Evolutionary conservation across 257 asterid genomes (phyloP).

Genomic region (Linderniella brevidens): DNA sequence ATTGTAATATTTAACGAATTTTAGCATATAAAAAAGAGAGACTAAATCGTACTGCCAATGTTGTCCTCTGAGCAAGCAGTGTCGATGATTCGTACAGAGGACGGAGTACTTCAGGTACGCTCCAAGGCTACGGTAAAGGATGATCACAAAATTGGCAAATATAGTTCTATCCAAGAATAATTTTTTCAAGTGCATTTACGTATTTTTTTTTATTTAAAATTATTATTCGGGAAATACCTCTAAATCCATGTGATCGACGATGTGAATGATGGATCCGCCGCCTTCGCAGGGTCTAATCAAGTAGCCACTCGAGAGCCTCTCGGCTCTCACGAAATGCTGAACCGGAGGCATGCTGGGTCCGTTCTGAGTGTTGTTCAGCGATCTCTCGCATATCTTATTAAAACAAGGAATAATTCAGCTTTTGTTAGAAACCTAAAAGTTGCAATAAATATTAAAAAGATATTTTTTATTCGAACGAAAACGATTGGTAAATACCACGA

Average conservation of each 20-base stretch:
- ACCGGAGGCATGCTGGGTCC: constrained; percentile 95
- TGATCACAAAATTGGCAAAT: not conserved
- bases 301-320: constrained; percentile 88
- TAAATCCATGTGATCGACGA: constrained; percentile 81
- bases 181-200: not conserved
- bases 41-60: constrained; percentile 46
- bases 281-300: constrained; percentile 94
- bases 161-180: not conserved
- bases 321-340: constrained; percentile 78
- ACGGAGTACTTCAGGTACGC: constrained; percentile 91
- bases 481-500: constrained; percentile 35
- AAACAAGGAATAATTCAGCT: not conserved
- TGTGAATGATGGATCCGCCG: constrained; percentile 87
- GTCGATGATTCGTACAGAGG: constrained; percentile 84
- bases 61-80: constrained; percentile 75
- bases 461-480: too few relatives aligned
- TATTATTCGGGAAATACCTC: constrained; percentile 58
- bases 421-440: not conserved
- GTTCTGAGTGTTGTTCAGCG: constrained; percentile 86
- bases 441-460: too few relatives aligned
- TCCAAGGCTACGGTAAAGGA: constrained; percentile 63
- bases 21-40: not conserved
- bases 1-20: not conserved
- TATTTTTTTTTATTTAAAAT: not conserved
- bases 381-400: constrained; percentile 77